phyloP scores from a whole-genome alignment of 495 filamentous ascomycete genomes.

The Xylaria cubensis region DNA sequence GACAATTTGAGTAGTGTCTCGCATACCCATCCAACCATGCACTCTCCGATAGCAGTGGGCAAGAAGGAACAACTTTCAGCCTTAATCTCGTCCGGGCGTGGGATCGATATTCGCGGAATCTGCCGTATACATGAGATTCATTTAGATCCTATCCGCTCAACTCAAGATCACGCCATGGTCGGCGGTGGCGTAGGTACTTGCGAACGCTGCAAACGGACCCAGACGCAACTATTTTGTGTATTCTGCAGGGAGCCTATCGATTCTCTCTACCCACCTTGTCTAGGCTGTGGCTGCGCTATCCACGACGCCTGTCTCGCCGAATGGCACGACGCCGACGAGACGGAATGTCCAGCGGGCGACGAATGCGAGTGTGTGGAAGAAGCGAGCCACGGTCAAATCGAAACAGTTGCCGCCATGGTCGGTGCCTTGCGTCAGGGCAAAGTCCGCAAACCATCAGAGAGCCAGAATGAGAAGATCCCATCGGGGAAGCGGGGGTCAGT shows the following conservation, averaged over 20 bases:
- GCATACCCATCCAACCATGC: constrained; percentile 31
- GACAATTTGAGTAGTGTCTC: constrained; percentile 36
- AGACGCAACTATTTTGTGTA: constrained; percentile 62
- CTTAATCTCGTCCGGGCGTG: constrained; percentile 50
- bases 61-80: constrained; percentile 52
- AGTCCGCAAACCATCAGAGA: constrained; percentile 32
- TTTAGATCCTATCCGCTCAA: constrained; percentile 56
- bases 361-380: constrained; percentile 56
- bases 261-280: constrained; percentile 63
- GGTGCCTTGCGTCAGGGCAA: constrained; percentile 40
- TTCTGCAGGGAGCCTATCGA: constrained; percentile 65
- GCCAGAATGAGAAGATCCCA: constrained; percentile 17
- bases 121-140: constrained; percentile 64
- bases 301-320: constrained; percentile 62
- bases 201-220: constrained; percentile 55
- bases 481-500: constrained; percentile 33
- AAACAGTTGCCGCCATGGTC: constrained; percentile 50
- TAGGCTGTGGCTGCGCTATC: constrained; percentile 65
- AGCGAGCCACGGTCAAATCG: constrained; percentile 47
- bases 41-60: constrained; percentile 55
- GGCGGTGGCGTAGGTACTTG: constrained; percentile 64
- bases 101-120: constrained; percentile 65
- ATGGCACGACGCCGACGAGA: constrained; percentile 56
- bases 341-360: constrained; percentile 55
- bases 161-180: constrained; percentile 43